Base-by-base conservation (phyloP, 1,284 basidiomycete genomes). In the Leccinum fallax region DNA sequence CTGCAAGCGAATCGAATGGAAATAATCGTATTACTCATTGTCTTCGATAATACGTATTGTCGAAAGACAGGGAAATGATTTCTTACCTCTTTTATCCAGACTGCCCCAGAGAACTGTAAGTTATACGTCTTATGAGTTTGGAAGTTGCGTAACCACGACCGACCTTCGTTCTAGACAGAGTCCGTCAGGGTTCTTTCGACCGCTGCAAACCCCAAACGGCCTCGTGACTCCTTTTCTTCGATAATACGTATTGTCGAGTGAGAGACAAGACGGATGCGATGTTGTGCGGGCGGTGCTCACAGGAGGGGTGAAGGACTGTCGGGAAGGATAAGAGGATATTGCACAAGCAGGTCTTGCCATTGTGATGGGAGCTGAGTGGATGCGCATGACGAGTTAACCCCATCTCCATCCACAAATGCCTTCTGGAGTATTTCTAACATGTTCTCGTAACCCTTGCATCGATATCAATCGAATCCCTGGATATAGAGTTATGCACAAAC, bases 281-380 rank as follows among this genome's bases (percentile, higher is more conserved):
- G 30, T 32, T 32, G 0, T 32, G 30, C 10, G 30, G 30, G 1
- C 30, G 9, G 51, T 26, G 21, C 59, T 46, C 28, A 68, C 62
- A 28, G 19, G 15, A 4, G 64, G 55, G 2, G 49, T 19, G 16
- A 34, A 8, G 34, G n/a, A 7, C 11, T 36, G 57, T 15, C 57
- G 56, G 5, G 49, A 26, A n/a, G 24, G 38, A 40, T 40, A 5
- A 40, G 16, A 40, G 4, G 53, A 57, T 43, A 61, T 65, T 55
- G 58, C 49, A 59, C 71, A 63, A 63, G 71, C 67, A 65, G 67
- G 67, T 32, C 48, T 49, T 51, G 64, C 55, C 65, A 66, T 66
- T 19, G 48, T 10, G 53, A 16, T 49, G 34, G 38, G 26, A 24
- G 40, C n/a, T 48, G 46, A 21, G 46, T 13, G 46, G 15, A 43